Evolutionary conservation across 805 yeast genomes (phyloP).

Genomic region (Vanderwaltozyma verrucispora): DNA sequence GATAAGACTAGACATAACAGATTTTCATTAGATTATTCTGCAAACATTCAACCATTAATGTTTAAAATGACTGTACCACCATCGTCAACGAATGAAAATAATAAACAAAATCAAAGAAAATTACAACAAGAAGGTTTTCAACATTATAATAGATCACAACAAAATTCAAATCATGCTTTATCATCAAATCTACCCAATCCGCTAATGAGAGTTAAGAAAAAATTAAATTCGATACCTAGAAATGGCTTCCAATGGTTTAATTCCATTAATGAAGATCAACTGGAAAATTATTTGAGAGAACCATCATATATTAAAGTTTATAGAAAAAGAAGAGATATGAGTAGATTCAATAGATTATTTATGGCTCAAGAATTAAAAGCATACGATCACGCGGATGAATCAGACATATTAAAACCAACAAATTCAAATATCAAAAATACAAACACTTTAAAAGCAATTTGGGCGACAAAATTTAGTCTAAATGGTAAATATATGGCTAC

Average conservation of each 20-base stretch:
- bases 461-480: slow-evolving; percentile 58
- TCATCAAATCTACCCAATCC: background rate
- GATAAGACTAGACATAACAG: background rate
- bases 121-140: too few relatives aligned
- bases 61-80: slow-evolving; percentile 12
- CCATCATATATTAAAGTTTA: slow-evolving; percentile 48
- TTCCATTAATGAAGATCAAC: slow-evolving; percentile 29
- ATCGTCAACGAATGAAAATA: background rate
- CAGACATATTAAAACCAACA: background rate
- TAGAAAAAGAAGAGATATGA: slow-evolving; percentile 37
- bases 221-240: background rate
- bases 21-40: slow-evolving; percentile 5
- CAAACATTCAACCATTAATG: slow-evolving; percentile 18
- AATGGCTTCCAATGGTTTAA: slow-evolving; percentile 6
- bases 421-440: background rate
- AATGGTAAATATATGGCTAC: slow-evolving; percentile 81
- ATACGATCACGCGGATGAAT: slow-evolving; percentile 2
- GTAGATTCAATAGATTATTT: slow-evolving; percentile 41
- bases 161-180: too few relatives aligned
- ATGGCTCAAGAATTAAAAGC: slow-evolving; percentile 50
- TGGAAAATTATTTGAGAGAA: slow-evolving; percentile 33
- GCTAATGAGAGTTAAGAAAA: background rate
- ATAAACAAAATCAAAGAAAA: background rate
- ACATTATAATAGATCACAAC: too few relatives aligned
- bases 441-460: slow-evolving; percentile 38